phyloP scores from a whole-genome alignment of 768 basidiomycete species.

The Russula sp. region DNA sequence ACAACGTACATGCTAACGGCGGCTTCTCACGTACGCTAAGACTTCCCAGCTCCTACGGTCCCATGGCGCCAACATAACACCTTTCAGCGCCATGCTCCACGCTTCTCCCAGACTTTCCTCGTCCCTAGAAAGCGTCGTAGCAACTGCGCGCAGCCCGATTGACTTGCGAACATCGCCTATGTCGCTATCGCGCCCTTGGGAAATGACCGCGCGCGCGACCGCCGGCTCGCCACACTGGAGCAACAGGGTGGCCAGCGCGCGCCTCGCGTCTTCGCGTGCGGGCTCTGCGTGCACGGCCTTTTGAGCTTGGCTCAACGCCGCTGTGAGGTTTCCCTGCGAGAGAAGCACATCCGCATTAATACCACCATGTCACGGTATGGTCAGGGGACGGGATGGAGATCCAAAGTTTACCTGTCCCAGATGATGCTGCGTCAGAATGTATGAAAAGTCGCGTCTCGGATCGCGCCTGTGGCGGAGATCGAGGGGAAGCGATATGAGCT shows the following conservation, averaged over 20 bases:
- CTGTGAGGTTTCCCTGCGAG: slow-evolving; percentile 38
- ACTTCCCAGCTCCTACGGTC: slow-evolving; percentile 50
- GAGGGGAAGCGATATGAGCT: slow-evolving; percentile 63
- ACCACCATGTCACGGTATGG: not conserved
- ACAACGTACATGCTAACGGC: not conserved
- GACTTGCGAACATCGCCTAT: slow-evolving; percentile 37
- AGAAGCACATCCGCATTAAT: not conserved
- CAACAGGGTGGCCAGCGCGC: slow-evolving; percentile 48
- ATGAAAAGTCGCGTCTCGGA: slow-evolving; percentile 60
- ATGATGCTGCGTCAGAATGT: slow-evolving; percentile 66
- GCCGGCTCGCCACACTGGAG: slow-evolving; percentile 42
- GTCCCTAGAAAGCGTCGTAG: slow-evolving; percentile 27
- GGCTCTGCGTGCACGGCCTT: slow-evolving; percentile 55
- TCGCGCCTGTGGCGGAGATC: slow-evolving; percentile 64
- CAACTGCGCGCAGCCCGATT: slow-evolving; percentile 48
- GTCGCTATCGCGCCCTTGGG: slow-evolving; percentile 29
- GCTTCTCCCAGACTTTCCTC: slow-evolving; percentile 29
- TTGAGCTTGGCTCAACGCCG: slow-evolving; percentile 38
- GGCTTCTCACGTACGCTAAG: slow-evolving; percentile 45
- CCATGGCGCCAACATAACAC: slow-evolving; percentile 56
- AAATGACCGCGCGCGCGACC: slow-evolving; percentile 45
- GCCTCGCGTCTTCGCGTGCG: slow-evolving; percentile 41
- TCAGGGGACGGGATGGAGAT: not conserved
- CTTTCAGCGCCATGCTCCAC: slow-evolving; percentile 50
- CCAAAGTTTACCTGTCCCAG: slow-evolving; percentile 55